Evolutionary conservation across 129 eudicot species (phyloP).

Genomic region (Artemisia argyi): DNA sequence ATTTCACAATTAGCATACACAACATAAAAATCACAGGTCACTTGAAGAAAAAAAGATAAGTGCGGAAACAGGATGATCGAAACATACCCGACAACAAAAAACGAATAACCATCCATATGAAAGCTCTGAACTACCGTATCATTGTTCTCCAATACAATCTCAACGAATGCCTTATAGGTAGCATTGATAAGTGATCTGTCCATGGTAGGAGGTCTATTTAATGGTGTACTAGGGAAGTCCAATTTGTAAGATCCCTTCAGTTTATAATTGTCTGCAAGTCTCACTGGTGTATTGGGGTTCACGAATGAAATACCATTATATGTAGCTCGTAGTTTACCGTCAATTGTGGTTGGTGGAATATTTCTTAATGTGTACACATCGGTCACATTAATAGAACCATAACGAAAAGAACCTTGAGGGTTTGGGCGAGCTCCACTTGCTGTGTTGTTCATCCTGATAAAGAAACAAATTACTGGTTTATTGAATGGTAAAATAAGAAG

Average conservation of each 20-base stretch:
- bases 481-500: not conserved
- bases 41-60: not conserved
- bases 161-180: slow-evolving; percentile 84
- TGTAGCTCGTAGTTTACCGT: slow-evolving; percentile 75
- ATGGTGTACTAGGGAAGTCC: slow-evolving; percentile 80
- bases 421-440: slow-evolving; percentile 99
- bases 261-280: slow-evolving; percentile 77
- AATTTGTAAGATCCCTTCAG: slow-evolving; percentile 82
- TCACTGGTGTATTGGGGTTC: slow-evolving; percentile 81
- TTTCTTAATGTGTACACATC: slow-evolving; percentile 54
- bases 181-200: slow-evolving; percentile 83
- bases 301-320: slow-evolving; percentile 82
- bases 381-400: slow-evolving; percentile 80
- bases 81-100: slow-evolving; percentile 91
- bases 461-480: not conserved
- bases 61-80: not conserved
- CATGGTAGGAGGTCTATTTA: slow-evolving; percentile 52
- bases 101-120: slow-evolving; percentile 94
- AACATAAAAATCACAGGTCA: not conserved
- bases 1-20: not conserved
- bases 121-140: slow-evolving; percentile 84
- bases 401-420: slow-evolving; percentile 97
- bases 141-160: slow-evolving; percentile 79
- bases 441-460: slow-evolving; percentile 66
- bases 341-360: slow-evolving; percentile 61